These are phyloP conservation scores for Nectriaceae sp. DNA, from an alignment of 2,329 filamentous ascomycete genomes.

Conservation along the genomic window DNA sequence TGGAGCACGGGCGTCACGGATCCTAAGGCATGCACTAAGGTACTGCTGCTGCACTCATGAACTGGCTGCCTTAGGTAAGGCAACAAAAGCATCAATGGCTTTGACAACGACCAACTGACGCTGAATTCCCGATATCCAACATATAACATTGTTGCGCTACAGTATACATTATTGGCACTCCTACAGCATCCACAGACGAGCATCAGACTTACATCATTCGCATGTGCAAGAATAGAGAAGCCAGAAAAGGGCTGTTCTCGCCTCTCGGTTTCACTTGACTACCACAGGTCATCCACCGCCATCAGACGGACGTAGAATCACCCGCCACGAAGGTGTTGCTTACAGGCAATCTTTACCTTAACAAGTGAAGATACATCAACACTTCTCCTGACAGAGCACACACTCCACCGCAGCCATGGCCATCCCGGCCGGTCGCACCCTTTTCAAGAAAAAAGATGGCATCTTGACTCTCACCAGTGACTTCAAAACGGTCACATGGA, in stretches of 20 bases:
- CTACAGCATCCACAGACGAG: not conserved
- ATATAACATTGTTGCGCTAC: not conserved
- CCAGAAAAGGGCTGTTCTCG: no score
- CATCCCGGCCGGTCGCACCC: slow-evolving; percentile 64
- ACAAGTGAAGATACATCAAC: not conserved
- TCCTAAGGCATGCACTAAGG: no score
- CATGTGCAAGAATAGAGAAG: no score
- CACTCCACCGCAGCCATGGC: slow-evolving; percentile 48
- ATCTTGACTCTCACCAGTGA: slow-evolving; percentile 74
- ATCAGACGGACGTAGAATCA: not conserved
- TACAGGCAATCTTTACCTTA: not conserved
- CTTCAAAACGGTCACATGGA: slow-evolving; percentile 78
- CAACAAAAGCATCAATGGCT: not conserved
- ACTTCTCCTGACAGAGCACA: not conserved
- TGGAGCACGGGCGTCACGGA: no score
- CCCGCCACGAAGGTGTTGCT: not conserved
- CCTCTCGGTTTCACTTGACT: no score
- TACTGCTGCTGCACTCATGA: not conserved
- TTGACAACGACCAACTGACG: no score
- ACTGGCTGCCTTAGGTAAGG: not conserved
- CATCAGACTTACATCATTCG: not conserved
- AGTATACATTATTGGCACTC: not conserved
- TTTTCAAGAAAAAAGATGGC: slow-evolving; percentile 97
- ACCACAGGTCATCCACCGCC: not conserved
- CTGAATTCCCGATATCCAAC: not conserved